These are phyloP conservation scores for Penicillium sp. DNA, from an alignment of 2,329 filamentous ascomycete genomes.

Conservation along the genomic window DNA sequence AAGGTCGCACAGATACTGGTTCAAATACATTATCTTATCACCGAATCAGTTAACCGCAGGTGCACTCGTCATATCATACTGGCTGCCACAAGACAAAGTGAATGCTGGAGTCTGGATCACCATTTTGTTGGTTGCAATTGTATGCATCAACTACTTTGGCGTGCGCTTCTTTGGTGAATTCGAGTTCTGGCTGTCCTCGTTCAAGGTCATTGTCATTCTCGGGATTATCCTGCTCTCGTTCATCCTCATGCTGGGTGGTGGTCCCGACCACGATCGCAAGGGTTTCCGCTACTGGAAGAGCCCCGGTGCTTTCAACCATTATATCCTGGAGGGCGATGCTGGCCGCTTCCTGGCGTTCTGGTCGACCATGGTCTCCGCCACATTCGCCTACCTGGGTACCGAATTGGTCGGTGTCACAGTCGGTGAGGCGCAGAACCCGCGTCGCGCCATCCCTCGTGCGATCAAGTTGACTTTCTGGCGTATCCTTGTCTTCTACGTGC, in stretches of 20 bases:
- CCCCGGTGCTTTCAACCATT: constrained; percentile 62
- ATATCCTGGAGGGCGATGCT: constrained; percentile 48
- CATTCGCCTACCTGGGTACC: constrained; percentile 77
- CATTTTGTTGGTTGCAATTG: constrained; percentile 65
- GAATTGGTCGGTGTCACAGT: constrained; percentile 79
- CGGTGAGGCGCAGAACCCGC: constrained; percentile 77
- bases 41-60: constrained; percentile 83
- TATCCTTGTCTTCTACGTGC: constrained; percentile 77
- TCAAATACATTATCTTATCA: constrained; percentile 82
- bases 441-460: constrained; percentile 73
- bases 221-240: constrained; percentile 68
- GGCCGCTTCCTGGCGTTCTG: constrained; percentile 67
- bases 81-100: constrained; percentile 66
- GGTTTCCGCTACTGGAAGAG: constrained; percentile 70
- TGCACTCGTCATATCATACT: constrained; percentile 78
- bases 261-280: constrained; percentile 63
- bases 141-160: constrained; percentile 71
- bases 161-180: constrained; percentile 72
- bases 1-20: constrained; percentile 53
- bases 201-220: constrained; percentile 70
- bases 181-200: constrained; percentile 62
- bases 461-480: constrained; percentile 82
- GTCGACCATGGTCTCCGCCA: constrained; percentile 73
- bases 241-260: constrained; percentile 67
- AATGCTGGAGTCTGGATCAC: constrained; percentile 82